Base-by-base conservation (phyloP, 306 rosid genomes). In the Trichosanthes cucumerina region DNA sequence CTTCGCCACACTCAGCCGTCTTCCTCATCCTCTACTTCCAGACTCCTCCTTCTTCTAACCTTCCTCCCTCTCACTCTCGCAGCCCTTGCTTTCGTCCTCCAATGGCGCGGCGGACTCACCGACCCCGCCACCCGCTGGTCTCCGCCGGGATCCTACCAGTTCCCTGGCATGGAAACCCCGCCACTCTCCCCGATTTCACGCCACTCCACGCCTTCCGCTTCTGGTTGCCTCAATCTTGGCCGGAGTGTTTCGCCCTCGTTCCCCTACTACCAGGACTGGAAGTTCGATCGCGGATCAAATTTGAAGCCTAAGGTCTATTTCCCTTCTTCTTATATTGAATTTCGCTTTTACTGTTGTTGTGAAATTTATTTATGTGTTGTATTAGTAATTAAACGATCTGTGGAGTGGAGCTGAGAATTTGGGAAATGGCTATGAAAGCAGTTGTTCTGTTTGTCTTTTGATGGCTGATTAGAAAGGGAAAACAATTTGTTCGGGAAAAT, bases 101-200 rank as follows among this genome's bases (percentile, higher is more conserved):
- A 95, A 90, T 95, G 99, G 99, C 99, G 99, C 1, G 99, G 99
- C 26, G 97, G 97, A 31, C 60, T 92, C 80, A 82, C 88, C 77
- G 97, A 95, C 84, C 99, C 99, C 15, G 69, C 85, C 62, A 86
- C 91, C 36, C 93, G 89, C 9, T 86, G 91, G 84, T 81, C 92
- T 38, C 96, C 99, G 8, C 91, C 91, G 4, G 96, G 97, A 4
- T 86, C 99, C 57, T 87, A 83, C 65, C 86, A 83, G 64, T 92
- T 95, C 80, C 99, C 99, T 21, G 97, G 99, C 57, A 92, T 90
- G 97, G 99, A 92, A 10, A 24, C 97, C 54, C 92, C 97, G 19
- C 89, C 92, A 3, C 89, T 92, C 78, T 87, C 97, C 69, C 86
- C 89, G 60, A 38, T 89, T 66, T 81, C 89, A 34, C 91, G 53